Evolutionary conservation across 2,329 filamentous ascomycete genomes (phyloP).

Genomic region (Fusarium albidum): DNA sequence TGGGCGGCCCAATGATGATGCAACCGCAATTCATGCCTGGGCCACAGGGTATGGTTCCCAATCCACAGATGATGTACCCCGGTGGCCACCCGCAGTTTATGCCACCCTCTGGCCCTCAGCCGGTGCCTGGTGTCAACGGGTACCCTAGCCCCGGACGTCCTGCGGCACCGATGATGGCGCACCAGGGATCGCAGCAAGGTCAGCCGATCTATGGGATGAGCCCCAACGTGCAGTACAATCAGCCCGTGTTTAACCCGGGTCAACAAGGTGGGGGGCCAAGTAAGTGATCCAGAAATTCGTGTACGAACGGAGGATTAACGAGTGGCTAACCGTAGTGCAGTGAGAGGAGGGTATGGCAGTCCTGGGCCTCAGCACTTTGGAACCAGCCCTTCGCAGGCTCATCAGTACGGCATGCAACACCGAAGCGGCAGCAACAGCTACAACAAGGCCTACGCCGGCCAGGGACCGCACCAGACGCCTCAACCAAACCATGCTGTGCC

Average conservation of each 20-base stretch:
- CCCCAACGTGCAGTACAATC: slow-evolving; percentile 76
- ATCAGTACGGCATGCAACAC: slow-evolving; percentile 68
- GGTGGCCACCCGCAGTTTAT: slow-evolving; percentile 70
- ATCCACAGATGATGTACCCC: slow-evolving; percentile 87
- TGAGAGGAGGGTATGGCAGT: slow-evolving; percentile 69
- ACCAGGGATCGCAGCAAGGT: slow-evolving; percentile 92
- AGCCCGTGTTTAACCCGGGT: slow-evolving; percentile 75
- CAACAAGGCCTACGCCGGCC: slow-evolving; percentile 59
- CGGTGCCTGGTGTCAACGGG: slow-evolving; percentile 73
- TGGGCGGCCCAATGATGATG: slow-evolving; percentile 85
- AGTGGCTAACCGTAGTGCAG: slow-evolving; percentile 55
- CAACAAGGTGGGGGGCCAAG: slow-evolving; percentile 73
- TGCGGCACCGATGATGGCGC: slow-evolving; percentile 88
- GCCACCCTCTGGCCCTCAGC: slow-evolving; percentile 64
- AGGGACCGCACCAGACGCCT: slow-evolving; percentile 52
- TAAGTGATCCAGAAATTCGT: slow-evolving; percentile 58
- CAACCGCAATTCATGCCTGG: slow-evolving; percentile 78
- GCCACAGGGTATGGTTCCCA: slow-evolving; percentile 73
- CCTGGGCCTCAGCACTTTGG: slow-evolving; percentile 69
- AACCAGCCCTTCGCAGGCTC: slow-evolving; percentile 70
- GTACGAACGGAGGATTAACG: slow-evolving; percentile 26
- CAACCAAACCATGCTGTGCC: slow-evolving; percentile 47
- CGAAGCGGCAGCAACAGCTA: slow-evolving; percentile 63
- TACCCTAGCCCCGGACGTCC: slow-evolving; percentile 89
- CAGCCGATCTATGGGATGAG: slow-evolving; percentile 82